phyloP scores from a whole-genome alignment of 805 yeast species.

The Saccharomycopsis javanensis region DNA sequence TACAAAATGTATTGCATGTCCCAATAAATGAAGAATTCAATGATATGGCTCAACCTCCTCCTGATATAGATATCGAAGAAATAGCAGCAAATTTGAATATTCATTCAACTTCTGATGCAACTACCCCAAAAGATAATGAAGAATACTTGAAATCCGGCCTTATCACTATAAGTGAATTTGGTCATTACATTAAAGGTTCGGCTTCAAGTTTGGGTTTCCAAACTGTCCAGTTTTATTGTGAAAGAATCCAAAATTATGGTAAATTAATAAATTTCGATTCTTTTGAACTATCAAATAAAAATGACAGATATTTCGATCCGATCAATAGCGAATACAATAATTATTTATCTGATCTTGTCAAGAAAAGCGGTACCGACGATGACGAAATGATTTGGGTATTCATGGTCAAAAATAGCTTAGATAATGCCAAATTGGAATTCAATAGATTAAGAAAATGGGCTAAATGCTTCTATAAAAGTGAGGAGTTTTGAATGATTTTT shows the following conservation, averaged over 20 bases:
- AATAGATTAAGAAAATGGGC: conserved; percentile 32
- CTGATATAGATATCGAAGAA: conserved; percentile 8
- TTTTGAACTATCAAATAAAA: conserved; percentile 10
- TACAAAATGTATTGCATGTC: conserved; percentile 10
- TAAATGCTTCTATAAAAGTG: conserved; percentile 23
- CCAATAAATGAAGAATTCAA: conserved; percentile 13
- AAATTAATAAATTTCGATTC: conserved; percentile 15
- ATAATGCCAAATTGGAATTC: conserved; percentile 42
- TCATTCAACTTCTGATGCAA: background rate
- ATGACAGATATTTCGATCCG: conserved; percentile 10
- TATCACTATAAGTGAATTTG: conserved; percentile 57
- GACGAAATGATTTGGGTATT: conserved; percentile 23
- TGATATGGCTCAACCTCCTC: conserved; percentile 18
- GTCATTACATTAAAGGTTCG: conserved; percentile 91
- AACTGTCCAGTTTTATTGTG: conserved; percentile 80
- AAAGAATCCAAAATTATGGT: conserved; percentile 86
- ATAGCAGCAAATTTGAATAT: conserved; percentile 21
- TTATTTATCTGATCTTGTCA: conserved; percentile 9
- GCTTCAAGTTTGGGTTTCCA: conserved; percentile 88
- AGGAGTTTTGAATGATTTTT: background rate
- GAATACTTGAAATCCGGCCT: conserved; percentile 21
- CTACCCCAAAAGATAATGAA: conserved; percentile 25
- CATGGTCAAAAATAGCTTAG: conserved; percentile 45
- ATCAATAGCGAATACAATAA: conserved; percentile 12
- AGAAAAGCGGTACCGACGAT: conserved; percentile 1